Base-by-base conservation (phyloP, 2,329 filamentous ascomycete genomes). In the Alternaria arborescens region DNA sequence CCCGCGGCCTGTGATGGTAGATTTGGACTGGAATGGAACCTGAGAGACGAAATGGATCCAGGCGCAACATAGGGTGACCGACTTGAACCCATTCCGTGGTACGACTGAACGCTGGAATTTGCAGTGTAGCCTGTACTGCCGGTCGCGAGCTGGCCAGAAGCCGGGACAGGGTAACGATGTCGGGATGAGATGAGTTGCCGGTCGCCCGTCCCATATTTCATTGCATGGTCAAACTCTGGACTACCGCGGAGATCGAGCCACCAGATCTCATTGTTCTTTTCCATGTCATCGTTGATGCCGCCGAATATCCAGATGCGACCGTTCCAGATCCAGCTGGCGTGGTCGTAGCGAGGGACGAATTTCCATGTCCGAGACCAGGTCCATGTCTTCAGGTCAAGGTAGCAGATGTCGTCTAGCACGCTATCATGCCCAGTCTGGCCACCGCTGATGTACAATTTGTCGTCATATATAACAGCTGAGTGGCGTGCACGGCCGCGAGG, bases 281-380 rank as follows among this genome's bases (percentile, higher is more conserved):
- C 94, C 93, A 98, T 97, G 68, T 97, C 94, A 70, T 95, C 92
- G 64, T 93, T 95, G 51, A 99, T 85, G 2, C 95, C 95, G 40
- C 95, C 95, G 78, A 97, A 97, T 7, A 98, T 93, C 94, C 94
- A 99, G 34, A 99, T 89, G 43, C 93, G 88, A 64, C 95, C 94
- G 56, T 91, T 89, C 86, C 94, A 97, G 61, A 99, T 90, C 85
- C 94, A 97, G 53, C 92, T 93, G 16, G 93, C 93, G 76, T 99
- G 95, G 71, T 99, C 95, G 75, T 97, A 99, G 40, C 95, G 88
- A 50, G 92, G 90, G 26, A 97, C 94, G 76, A 99, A 99, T 62
- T 90, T 91, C 95, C 95, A 99, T 41, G 93, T 90, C 58, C 93
- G 89, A 57, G 94, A 98, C 95, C 95, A 99, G 0, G 94, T 97